Base-by-base conservation (phyloP, 345 rosid genomes). In the Reutealis trisperma region DNA sequence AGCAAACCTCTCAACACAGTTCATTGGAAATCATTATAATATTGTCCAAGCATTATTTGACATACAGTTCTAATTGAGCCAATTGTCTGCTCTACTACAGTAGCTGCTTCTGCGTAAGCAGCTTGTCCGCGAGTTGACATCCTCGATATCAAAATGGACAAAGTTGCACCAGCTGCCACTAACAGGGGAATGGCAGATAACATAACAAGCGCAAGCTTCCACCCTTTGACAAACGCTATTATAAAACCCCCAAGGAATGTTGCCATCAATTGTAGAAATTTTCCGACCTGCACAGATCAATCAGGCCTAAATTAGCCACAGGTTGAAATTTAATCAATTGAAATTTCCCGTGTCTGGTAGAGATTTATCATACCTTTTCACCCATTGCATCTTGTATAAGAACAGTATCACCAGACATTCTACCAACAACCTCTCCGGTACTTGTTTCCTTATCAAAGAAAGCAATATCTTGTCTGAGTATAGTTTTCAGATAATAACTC, bases 321-420 rank as follows among this genome's bases (percentile, higher is more conserved):
- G 18, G 19, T 19, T 58, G 16, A 42, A 16, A 1, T 42, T 27
- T 44, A 54, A 54, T 13, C 19, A 67, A 47, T 11, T 0, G 51
- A n/a, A 7, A 4, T 32, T 27, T 41, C 18, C 44, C 47, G 34
- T 37, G 4, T 12, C n/a, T 22, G 11, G 65, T 21, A 0, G 54
- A 58, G 10, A 19, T 19, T 5, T 22, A 15, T 6, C 18, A 25
- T 79, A 86, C 87, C 89, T 84, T 86, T 78, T 86, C 89, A 27
- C 89, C 89, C 84, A 86, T 84, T 55, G 87, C 89, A 16, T 80
- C 85, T 79, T 84, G 89, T 47, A 84, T 86, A 22, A 84, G 84
- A 75, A 84, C 71, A 11, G 87, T 86, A 80, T 86, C 89, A 2
- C 84, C 84, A 3, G 87, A 86, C 85, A 86, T 84, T 52, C 89